A percentile compares a stretch with the other conserved stretches of the same genome.
Evolutionary conservation across 2,329 filamentous ascomycete species (phyloP).

Genomic region (Daldinia eschscholtzii): DNA sequence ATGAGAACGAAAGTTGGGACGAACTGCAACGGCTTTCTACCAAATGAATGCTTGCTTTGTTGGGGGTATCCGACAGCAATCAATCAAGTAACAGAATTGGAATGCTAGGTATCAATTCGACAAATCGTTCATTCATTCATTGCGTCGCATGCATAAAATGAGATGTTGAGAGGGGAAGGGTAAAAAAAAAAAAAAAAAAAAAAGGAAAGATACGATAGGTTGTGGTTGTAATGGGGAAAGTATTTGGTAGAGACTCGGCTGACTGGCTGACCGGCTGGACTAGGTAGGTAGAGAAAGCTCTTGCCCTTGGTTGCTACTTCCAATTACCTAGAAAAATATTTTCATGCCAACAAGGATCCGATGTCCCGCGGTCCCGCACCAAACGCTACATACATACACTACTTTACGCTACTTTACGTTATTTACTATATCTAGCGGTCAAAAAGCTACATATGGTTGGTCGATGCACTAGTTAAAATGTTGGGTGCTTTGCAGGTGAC

Average conservation of each 20-base stretch:
- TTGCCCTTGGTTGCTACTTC: background rate
- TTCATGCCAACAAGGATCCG: constrained; percentile 21
- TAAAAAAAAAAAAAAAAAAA: constrained; percentile 17
- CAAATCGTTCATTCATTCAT: constrained; percentile 37
- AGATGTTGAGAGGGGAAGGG: constrained; percentile 32
- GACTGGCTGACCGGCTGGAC: no score
- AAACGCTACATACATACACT: constrained; percentile 1
- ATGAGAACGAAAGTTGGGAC: constrained; percentile 11
- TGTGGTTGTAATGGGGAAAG: constrained; percentile 9
- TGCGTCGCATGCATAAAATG: constrained; percentile 37
- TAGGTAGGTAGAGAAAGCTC: background rate
- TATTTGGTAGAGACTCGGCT: background rate
- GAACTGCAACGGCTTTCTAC: constrained; percentile 21
- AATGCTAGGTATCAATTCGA: constrained; percentile 24
- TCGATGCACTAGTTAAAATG: background rate
- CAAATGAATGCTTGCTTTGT: constrained; percentile 27
- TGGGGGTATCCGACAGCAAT: constrained; percentile 28
- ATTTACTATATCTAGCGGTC: constrained; percentile 34
- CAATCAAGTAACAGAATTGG: constrained; percentile 42
- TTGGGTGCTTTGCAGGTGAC: background rate
- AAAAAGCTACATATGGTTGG: constrained; percentile 23
- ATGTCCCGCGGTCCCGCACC: constrained; percentile 7
- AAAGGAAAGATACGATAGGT: constrained; percentile 36
- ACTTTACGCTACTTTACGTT: no score
- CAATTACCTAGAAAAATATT: constrained; percentile 36